Conservation (phyloP, 148 eudicot genomes). For the Rhododendron ovatum region DNA sequence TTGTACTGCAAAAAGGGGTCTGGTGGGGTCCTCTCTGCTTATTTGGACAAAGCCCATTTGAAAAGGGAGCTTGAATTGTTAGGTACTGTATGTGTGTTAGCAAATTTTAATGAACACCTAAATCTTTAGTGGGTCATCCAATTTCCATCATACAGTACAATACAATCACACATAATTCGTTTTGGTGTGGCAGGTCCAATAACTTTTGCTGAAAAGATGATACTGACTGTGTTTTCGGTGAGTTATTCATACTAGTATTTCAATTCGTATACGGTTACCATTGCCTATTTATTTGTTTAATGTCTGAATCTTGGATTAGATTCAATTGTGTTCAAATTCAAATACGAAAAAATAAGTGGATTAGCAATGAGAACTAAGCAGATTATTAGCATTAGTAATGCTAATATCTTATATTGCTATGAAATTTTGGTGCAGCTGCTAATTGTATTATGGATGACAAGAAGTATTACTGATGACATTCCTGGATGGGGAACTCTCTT, state of each 20-base stretch:
- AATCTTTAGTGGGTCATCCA: background rate
- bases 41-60: conserved; percentile 67
- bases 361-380: background rate
- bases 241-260: background rate
- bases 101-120: background rate
- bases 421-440: conserved; percentile 33
- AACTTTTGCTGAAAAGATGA: conserved; percentile 87
- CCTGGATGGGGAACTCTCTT: conserved; percentile 93
- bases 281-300: background rate
- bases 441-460: conserved; percentile 89
- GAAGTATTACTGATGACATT: conserved; percentile 77
- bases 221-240: conserved; percentile 64
- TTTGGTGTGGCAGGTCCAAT: conserved; percentile 55
- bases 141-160: background rate
- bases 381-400: background rate
- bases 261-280: background rate
- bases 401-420: background rate
- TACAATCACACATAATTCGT: background rate
- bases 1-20: conserved; percentile 47
- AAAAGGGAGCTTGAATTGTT: conserved; percentile 61
- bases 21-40: conserved; percentile 36
- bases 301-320: background rate
- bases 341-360: background rate
- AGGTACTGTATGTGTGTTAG: conserved; percentile 29
- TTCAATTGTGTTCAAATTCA: background rate